Percentiles rank a stretch among this genome's conserved stretches.
These are phyloP conservation scores for Nigrospora sphaerica DNA, from an alignment of 2,329 filamentous ascomycete species.

Conservation along the genomic window DNA sequence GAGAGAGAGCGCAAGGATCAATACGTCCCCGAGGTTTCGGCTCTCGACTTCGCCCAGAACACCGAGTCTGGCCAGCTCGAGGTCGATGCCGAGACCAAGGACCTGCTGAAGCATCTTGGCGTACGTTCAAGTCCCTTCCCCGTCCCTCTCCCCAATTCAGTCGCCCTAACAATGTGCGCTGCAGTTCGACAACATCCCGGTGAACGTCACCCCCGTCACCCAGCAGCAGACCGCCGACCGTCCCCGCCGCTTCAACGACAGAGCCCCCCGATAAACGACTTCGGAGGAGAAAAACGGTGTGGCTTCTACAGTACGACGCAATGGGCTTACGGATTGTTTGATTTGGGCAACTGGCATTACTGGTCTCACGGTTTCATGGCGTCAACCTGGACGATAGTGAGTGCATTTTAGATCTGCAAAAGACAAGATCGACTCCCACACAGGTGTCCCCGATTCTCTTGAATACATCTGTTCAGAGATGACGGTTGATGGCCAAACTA, in stretches of 20 bases:
- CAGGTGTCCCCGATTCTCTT: constrained; percentile 87
- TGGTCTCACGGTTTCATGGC: constrained; percentile 39
- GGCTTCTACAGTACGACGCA: neutral
- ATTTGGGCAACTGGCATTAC: constrained; percentile 36
- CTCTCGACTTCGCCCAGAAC: constrained; percentile 95
- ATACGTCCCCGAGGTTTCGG: constrained; percentile 98
- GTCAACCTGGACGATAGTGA: constrained; percentile 51
- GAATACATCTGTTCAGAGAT: constrained; percentile 44
- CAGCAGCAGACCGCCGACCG: constrained; percentile 85
- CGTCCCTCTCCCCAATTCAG: neutral
- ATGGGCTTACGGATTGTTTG: constrained; percentile 14
- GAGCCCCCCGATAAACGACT: constrained; percentile 27
- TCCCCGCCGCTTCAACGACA: constrained; percentile 68
- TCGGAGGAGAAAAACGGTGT: neutral
- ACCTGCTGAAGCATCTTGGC: constrained; percentile 96
- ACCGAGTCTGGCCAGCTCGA: constrained; percentile 89
- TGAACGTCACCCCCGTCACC: constrained; percentile 87
- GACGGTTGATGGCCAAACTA: constrained; percentile 88
- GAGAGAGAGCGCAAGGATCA: constrained; percentile 99
- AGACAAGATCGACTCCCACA: constrained; percentile 51
- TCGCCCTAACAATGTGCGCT: neutral
- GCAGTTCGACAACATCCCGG: constrained; percentile 94
- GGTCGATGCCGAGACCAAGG: constrained; percentile 96
- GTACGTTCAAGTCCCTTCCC: constrained; percentile 53
- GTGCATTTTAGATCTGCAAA: constrained; percentile 51